Evolutionary conservation across 768 basidiomycete genomes (phyloP).

Genomic region (Kwoniella mangroviensis): DNA sequence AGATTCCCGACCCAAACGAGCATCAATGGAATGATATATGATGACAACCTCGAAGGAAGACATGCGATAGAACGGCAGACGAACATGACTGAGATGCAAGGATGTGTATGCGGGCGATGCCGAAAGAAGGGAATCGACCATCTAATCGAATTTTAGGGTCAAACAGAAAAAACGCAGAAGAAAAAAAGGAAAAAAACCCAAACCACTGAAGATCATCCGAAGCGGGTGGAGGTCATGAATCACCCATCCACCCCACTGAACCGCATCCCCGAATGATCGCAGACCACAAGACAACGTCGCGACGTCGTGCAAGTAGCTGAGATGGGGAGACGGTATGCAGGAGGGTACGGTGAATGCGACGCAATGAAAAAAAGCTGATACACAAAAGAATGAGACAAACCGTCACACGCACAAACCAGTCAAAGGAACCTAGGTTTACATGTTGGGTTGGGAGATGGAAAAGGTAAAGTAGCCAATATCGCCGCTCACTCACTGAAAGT

Average conservation of each 20-base stretch:
- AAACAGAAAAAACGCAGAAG: neutral
- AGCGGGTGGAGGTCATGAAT: slow-evolving; percentile 8
- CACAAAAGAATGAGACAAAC: neutral
- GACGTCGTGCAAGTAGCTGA: neutral
- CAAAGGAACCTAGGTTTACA: neutral
- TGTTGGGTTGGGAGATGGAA: neutral
- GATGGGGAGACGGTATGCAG: neutral
- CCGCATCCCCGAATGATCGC: neutral
- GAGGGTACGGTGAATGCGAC: neutral
- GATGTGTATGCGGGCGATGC: neutral
- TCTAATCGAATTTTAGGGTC: neutral
- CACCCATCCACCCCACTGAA: neutral
- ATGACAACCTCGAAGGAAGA: neutral
- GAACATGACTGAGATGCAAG: neutral
- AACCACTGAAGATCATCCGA: slow-evolving; percentile 5
- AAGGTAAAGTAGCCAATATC: neutral
- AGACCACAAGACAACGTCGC: neutral
- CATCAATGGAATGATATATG: neutral
- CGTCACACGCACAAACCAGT: neutral
- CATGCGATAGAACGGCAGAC: neutral
- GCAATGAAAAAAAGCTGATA: neutral
- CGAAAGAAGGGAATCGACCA: neutral
- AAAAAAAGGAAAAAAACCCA: slow-evolving; percentile 5
- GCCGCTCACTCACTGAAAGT: slow-evolving; percentile 2
- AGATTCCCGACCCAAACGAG: neutral